phyloP scores from a whole-genome alignment of 2,329 filamentous ascomycete species.

The Magnaporthales sp. region DNA sequence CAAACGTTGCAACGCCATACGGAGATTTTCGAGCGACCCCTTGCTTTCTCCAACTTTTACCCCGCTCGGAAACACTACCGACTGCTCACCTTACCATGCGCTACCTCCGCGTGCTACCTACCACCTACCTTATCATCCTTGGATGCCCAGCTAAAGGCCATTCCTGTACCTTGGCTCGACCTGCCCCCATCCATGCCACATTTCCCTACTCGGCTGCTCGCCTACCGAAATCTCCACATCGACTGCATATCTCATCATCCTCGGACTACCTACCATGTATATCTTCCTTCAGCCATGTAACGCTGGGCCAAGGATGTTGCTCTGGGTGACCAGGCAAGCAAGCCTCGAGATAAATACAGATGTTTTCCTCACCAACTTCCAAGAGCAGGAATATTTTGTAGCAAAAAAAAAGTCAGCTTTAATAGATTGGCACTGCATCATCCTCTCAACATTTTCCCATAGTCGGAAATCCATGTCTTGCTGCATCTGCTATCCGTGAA shows the following conservation, averaged over 20 bases:
- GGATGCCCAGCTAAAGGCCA: background rate
- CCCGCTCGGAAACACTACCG: background rate
- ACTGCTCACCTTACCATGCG: background rate
- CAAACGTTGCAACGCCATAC: background rate
- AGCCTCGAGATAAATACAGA: background rate
- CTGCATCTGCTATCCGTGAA: background rate
- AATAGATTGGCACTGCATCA: background rate
- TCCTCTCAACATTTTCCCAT: background rate
- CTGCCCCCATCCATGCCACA: background rate
- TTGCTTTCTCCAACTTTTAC: background rate
- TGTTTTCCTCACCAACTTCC: background rate
- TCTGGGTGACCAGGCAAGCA: background rate
- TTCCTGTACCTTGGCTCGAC: background rate
- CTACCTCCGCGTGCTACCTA: no score
- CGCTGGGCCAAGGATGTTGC: background rate
- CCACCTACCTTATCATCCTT: background rate
- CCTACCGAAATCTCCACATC: background rate
- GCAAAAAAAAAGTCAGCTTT: background rate
- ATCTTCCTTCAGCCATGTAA: background rate
- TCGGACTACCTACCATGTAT: background rate
- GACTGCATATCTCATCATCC: background rate
- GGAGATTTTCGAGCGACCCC: background rate
- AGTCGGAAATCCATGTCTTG: background rate
- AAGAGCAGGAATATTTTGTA: background rate
- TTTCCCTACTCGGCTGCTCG: background rate